Conservation (phyloP, 495 filamentous ascomycete species). For the Pseudotulostoma volvatum region DNA sequence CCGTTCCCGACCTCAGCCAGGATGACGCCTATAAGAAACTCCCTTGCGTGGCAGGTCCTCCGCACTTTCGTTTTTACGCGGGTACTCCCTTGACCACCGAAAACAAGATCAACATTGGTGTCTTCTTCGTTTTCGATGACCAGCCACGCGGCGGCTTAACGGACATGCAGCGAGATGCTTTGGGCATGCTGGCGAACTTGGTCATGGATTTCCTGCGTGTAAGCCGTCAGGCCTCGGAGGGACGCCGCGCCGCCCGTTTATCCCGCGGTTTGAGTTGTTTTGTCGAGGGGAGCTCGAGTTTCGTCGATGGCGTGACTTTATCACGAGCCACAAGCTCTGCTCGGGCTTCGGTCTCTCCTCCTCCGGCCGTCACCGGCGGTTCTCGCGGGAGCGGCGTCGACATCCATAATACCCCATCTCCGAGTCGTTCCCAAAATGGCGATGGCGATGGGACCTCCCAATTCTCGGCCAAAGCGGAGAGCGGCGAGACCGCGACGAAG, state of each 20-base stretch:
- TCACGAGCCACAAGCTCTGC: slow-evolving; percentile 9
- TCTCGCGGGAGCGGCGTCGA: slow-evolving; percentile 16
- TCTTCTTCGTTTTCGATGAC: slow-evolving; percentile 47
- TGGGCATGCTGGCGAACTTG: slow-evolving; percentile 34
- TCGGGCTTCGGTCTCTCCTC: slow-evolving; percentile 12
- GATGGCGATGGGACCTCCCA: slow-evolving; percentile 11
- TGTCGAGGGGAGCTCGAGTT: slow-evolving; percentile 37
- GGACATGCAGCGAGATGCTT: slow-evolving; percentile 20
- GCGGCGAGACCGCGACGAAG: slow-evolving; percentile 6
- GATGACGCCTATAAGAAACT: slow-evolving; percentile 26
- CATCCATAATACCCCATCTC: no score
- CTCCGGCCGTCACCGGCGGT: slow-evolving; percentile 13
- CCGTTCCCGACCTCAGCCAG: slow-evolving; percentile 22
- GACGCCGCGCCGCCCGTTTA: slow-evolving; percentile 40
- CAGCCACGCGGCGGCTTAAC: slow-evolving; percentile 22
- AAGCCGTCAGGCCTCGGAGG: slow-evolving; percentile 38
- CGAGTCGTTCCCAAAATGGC: slow-evolving; percentile 9
- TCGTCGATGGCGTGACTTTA: slow-evolving; percentile 18
- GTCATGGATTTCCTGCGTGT: slow-evolving; percentile 50
- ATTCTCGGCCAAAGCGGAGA: slow-evolving; percentile 16
- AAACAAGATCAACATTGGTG: slow-evolving; percentile 53
- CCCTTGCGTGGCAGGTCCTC: slow-evolving; percentile 25
- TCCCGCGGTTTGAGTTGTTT: slow-evolving; percentile 46
- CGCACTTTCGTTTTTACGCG: slow-evolving; percentile 31
- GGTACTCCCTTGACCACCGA: slow-evolving; percentile 44